These are phyloP conservation scores for Coemansia sp. DNA, from an alignment of 192 early-diverging fungal species.

Conservation along the genomic window DNA sequence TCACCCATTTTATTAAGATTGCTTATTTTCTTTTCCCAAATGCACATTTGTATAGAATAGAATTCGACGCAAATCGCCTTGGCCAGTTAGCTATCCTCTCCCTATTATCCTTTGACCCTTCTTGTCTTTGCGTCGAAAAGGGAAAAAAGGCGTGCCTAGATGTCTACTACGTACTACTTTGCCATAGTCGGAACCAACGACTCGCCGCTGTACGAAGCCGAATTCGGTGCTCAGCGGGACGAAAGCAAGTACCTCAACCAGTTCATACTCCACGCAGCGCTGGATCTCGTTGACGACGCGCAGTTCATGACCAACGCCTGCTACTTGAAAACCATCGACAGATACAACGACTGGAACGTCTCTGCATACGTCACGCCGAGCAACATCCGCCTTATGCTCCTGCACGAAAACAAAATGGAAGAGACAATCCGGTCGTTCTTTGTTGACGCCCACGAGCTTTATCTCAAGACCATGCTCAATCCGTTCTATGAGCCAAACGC, in stretches of 20 bases:
- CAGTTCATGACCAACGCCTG: conserved; percentile 84
- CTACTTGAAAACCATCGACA: conserved; percentile 92
- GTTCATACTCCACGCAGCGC: conserved; percentile 93
- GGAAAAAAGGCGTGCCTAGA: too few relatives aligned
- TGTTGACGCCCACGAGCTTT: conserved; percentile 29
- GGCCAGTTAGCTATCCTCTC: too few relatives aligned
- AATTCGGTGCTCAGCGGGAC: conserved; percentile 59
- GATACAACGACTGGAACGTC: conserved; percentile 91
- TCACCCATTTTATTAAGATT: too few relatives aligned
- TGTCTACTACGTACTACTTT: conserved; percentile 7
- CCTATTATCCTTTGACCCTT: neutral
- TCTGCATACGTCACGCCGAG: conserved; percentile 90
- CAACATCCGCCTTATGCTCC: conserved; percentile 66
- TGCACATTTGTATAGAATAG: too few relatives aligned
- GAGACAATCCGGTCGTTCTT: conserved; percentile 65
- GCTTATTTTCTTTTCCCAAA: too few relatives aligned
- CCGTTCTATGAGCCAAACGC: conserved; percentile 85
- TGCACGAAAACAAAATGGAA: conserved; percentile 60
- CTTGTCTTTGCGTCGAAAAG: too few relatives aligned
- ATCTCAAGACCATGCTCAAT: conserved; percentile 74
- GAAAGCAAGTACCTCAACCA: conserved; percentile 93
- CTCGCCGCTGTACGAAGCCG: conserved; percentile 94
- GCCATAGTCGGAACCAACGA: conserved; percentile 71
- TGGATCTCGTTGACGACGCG: conserved; percentile 95
- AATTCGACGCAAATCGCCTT: too few relatives aligned